A percentile compares a stretch with the other conserved stretches of the same genome.
phyloP scores from a whole-genome alignment of 2,329 filamentous ascomycete genomes.

The Beauveria sp. region DNA sequence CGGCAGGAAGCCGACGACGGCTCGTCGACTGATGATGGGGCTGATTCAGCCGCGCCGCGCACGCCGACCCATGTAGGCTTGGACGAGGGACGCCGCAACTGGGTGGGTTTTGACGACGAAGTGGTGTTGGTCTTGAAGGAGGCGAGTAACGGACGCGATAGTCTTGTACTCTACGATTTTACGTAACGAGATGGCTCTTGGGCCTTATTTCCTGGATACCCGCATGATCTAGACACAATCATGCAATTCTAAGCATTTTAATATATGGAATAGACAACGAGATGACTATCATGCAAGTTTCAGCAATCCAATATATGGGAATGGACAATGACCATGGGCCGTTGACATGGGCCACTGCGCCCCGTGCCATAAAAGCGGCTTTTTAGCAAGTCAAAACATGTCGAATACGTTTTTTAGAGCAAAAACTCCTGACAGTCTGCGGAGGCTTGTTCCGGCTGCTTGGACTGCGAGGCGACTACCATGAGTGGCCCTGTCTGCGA shows the following conservation, averaged over 20 bases:
- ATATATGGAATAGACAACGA: too few species aligned
- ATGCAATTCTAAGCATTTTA: background rate
- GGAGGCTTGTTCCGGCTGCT: too few species aligned
- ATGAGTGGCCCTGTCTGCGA: too few species aligned
- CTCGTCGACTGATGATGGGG: slow-evolving; percentile 13
- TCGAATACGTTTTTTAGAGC: too few species aligned
- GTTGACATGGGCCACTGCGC: too few species aligned
- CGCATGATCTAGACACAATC: background rate
- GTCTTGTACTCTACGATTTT: slow-evolving; percentile 82
- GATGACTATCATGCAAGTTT: too few species aligned
- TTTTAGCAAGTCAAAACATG: too few species aligned
- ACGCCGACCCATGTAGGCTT: background rate
- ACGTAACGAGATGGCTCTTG: slow-evolving; percentile 33
- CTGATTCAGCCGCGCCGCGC: background rate
- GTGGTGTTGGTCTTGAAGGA: slow-evolving; percentile 83
- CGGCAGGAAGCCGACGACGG: background rate
- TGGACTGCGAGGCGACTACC: too few species aligned
- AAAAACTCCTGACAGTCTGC: too few species aligned
- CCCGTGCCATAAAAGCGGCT: too few species aligned
- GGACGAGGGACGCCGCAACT: slow-evolving; percentile 41
- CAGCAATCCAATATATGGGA: too few species aligned
- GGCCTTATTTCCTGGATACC: background rate
- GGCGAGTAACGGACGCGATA: slow-evolving; percentile 57
- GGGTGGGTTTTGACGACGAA: slow-evolving; percentile 86
- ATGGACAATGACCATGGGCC: too few species aligned